Evolutionary conservation across 441 rosid species (phyloP).

Genomic region (Arabidopsis hybrid): DNA sequence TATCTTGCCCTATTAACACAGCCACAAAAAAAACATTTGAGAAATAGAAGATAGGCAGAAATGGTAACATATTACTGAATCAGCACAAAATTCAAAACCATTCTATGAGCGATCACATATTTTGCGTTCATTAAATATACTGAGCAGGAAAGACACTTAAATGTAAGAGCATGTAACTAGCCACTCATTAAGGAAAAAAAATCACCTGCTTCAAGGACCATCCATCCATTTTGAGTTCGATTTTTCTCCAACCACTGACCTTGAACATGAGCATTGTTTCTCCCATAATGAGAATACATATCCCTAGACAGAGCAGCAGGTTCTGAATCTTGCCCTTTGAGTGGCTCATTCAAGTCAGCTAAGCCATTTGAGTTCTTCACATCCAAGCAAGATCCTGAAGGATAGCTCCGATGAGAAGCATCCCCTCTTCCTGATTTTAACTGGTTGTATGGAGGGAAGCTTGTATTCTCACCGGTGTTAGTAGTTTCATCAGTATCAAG

Average conservation of each 20-base stretch:
- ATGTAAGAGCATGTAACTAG: conserved; percentile 19
- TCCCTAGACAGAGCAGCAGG: conserved; percentile 31
- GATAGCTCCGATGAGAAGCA: conserved; percentile 48
- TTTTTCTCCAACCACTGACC: conserved; percentile 47
- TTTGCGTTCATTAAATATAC: background rate
- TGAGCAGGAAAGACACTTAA: background rate
- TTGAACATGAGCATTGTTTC: conserved; percentile 52
- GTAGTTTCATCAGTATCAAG: conserved; percentile 69
- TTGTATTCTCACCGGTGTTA: conserved; percentile 50
- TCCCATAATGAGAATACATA: conserved; percentile 44
- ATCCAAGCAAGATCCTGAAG: conserved; percentile 46
- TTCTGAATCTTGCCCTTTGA: conserved; percentile 59
- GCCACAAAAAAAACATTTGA: conserved; percentile 40
- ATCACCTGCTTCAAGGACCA: conserved; percentile 65
- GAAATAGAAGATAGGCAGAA: conserved; percentile 19
- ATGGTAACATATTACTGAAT: conserved; percentile 18
- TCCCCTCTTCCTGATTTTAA: conserved; percentile 20
- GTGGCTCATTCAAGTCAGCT: conserved; percentile 91
- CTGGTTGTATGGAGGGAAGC: conserved; percentile 23
- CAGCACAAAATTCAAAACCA: conserved; percentile 7
- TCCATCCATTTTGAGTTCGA: conserved; percentile 54
- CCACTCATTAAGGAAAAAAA: conserved; percentile 13
- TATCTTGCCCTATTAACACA: conserved; percentile 57
- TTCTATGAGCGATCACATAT: background rate
- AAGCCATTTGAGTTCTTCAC: conserved; percentile 56